Evolutionary conservation across 805 yeast species (phyloP).

Genomic region (Teunomyces tritomae): DNA sequence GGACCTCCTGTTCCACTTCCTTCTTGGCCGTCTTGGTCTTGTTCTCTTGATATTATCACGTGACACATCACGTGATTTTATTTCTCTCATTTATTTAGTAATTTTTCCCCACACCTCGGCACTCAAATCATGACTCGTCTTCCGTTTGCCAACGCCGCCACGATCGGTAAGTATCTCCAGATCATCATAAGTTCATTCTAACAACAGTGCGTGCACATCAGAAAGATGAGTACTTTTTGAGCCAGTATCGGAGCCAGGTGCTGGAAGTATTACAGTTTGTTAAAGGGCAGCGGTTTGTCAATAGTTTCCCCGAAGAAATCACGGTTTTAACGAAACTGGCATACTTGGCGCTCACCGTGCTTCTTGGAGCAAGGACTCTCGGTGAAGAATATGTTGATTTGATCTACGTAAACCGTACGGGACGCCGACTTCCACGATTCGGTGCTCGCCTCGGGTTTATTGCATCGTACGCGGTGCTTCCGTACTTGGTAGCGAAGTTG

Average conservation of each 20-base stretch:
- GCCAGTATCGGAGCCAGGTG: constrained; percentile 51
- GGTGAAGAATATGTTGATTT: constrained; percentile 95
- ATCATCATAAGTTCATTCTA: constrained; percentile 9
- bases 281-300: constrained; percentile 63
- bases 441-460: constrained; percentile 56
- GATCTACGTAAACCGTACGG: constrained; percentile 56
- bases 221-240: constrained; percentile 75
- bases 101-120: background rate
- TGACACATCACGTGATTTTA: background rate
- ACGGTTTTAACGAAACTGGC: constrained; percentile 54
- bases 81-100: no score
- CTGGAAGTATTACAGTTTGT: constrained; percentile 53
- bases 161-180: constrained; percentile 56
- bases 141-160: constrained; percentile 84
- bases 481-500: constrained; percentile 46
- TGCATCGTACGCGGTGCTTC: constrained; percentile 58
- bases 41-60: background rate
- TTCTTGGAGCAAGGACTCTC: constrained; percentile 72
- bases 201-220: constrained; percentile 76
- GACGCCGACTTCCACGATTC: constrained; percentile 47
- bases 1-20: no score
- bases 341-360: constrained; percentile 74
- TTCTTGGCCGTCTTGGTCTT: no score
- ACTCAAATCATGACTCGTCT: constrained; percentile 9
- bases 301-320: constrained; percentile 61